These are phyloP conservation scores for Conidiobolus incongruus DNA, from an alignment of 371 early-diverging fungal species.

Conservation along the genomic window DNA sequence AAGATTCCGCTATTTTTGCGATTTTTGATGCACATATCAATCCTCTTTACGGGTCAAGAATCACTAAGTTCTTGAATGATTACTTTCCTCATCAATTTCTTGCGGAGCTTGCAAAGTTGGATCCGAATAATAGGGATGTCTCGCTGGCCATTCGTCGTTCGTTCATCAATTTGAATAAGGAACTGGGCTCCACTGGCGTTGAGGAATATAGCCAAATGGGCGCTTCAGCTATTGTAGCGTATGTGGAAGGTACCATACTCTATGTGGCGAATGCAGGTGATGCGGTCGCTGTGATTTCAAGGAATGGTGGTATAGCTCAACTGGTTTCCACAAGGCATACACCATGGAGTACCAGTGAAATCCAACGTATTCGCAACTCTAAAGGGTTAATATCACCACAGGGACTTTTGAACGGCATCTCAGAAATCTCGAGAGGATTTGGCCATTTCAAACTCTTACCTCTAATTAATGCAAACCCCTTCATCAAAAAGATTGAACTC, in stretches of 20 bases:
- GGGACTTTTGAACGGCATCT: constrained; percentile 50
- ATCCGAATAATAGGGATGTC: constrained; percentile 15
- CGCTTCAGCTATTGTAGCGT: constrained; percentile 55
- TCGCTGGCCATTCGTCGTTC: constrained; percentile 42
- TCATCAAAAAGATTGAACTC: constrained; percentile 39
- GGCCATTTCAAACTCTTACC: constrained; percentile 69
- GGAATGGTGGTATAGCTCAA: constrained; percentile 42
- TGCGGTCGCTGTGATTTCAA: constrained; percentile 56
- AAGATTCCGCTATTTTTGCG: constrained; percentile 73
- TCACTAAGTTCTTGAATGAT: constrained; percentile 50
- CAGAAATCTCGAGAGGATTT: constrained; percentile 59
- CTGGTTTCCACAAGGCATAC: constrained; percentile 56
- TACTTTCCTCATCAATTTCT: constrained; percentile 36
- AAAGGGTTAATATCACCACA: constrained; percentile 58
- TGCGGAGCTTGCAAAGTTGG: constrained; percentile 37
- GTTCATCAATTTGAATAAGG: constrained; percentile 53
- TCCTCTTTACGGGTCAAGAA: constrained; percentile 22
- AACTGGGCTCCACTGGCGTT: constrained; percentile 22
- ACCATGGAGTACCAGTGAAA: constrained; percentile 40
- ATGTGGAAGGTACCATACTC: constrained; percentile 50
- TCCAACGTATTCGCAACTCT: constrained; percentile 53
- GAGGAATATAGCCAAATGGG: constrained; percentile 28
- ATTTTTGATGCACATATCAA: constrained; percentile 57
- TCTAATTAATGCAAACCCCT: constrained; percentile 69
- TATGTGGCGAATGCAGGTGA: constrained; percentile 86